Evolutionary conservation across 495 filamentous ascomycete genomes (phyloP).

Genomic region (Hapsidospora chrysogenum): DNA sequence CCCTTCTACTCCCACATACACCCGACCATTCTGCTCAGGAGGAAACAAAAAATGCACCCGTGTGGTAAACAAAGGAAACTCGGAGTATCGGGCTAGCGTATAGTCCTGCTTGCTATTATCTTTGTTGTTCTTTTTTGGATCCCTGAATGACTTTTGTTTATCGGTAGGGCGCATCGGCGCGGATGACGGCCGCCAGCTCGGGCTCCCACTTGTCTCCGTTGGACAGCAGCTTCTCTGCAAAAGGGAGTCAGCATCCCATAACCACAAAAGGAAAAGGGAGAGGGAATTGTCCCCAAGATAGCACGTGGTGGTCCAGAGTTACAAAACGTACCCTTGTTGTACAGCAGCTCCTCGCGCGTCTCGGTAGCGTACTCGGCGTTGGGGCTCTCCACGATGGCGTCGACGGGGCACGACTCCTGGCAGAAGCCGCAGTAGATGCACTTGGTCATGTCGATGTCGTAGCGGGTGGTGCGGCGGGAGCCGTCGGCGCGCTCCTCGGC

Average conservation of each 20-base stretch:
- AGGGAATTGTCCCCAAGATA: too few species aligned
- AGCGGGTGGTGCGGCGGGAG: conserved; percentile 82
- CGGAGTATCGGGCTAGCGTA: background rate
- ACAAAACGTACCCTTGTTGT: conserved; percentile 69
- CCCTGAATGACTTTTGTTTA: conserved; percentile 21
- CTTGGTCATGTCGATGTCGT: conserved; percentile 99
- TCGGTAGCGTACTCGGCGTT: conserved; percentile 98
- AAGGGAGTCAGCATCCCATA: conserved; percentile 5
- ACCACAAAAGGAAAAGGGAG: too few species aligned
- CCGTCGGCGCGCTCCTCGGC: conserved; percentile 95
- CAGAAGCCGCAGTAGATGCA: conserved; percentile 99
- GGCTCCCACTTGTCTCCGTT: conserved; percentile 98
- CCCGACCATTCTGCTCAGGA: too few species aligned
- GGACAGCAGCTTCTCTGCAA: conserved; percentile 49
- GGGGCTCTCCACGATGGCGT: conserved; percentile 92
- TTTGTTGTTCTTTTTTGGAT: background rate
- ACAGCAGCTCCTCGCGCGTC: conserved; percentile 89
- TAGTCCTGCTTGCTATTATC: background rate
- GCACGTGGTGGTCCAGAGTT: conserved; percentile 3
- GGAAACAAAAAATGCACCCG: too few species aligned
- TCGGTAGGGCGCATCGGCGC: conserved; percentile 80
- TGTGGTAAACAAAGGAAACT: background rate
- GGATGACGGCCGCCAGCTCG: conserved; percentile 78
- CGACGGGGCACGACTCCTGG: conserved; percentile 96
- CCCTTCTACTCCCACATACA: too few species aligned